Evolutionary conservation across 2,329 filamentous ascomycete genomes (phyloP), one percentile per base, ranked within the genome.

Genomic region (Claviceps maximensis): DNA sequence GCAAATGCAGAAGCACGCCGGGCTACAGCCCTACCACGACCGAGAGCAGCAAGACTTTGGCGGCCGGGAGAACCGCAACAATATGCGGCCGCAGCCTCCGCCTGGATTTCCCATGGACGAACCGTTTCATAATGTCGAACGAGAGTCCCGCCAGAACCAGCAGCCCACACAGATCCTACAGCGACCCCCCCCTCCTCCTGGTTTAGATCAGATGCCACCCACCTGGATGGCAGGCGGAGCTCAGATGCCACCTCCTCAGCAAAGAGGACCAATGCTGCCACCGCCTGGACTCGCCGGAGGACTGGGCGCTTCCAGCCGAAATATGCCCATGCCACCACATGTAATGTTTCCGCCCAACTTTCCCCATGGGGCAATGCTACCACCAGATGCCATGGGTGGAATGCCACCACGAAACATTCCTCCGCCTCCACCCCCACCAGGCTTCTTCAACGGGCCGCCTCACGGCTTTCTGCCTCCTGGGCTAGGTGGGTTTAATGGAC

Each of bases 91-190:
- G 19, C 72, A 71, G 42, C 71, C 69, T 15, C 73, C 74, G 25
- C 72, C 78, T 17, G 73, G 71, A 36, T 78, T 80, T 57, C 61
- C 66, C 19, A 74, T 78, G 59, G 75, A 82, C 17, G 77, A 79
- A 17, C 65, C 71, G 25, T 77, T 76, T 60, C 75, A 74, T 52
- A 72, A 70, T 49, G 65, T 67, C 15, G 74, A 80, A 29, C 67
- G 66, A 25, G 76, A 80, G 44, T 59, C 64, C 54, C 71, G 72
- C 40, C 71, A 70, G 27, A 74, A 73, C 54, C 77, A 79, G 58
- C 77, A 79, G 58, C 79, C 79, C 4, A 82, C 79, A 4, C 80
- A 84, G 62, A 84, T 84, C 51, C 65, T 84, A 23, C 80, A 84
- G 65, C 77, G 80, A 6, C 79, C 78, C n/a, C 78, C 76, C n/a